These are phyloP conservation scores for Oxyria digyna DNA, from an alignment of 148 eudicot species.

Conservation along the genomic window DNA sequence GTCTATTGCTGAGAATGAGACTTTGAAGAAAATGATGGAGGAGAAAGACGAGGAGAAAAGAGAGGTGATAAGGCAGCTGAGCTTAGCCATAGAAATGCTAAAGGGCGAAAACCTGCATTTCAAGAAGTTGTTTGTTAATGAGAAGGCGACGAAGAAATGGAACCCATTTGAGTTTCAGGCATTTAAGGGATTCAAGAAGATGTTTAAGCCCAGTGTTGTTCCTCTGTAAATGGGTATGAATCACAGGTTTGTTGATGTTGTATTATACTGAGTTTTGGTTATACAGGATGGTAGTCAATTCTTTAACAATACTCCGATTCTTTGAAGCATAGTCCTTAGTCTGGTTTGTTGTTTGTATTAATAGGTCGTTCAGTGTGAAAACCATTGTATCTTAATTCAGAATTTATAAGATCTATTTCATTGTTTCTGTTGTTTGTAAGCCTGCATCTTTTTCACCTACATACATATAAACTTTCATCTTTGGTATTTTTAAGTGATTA, in stretches of 20 bases:
- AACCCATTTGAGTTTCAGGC: constrained; percentile 17
- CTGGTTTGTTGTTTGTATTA: not conserved
- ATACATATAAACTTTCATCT: no score
- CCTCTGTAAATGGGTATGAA: constrained; percentile 16
- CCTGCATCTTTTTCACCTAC: no score
- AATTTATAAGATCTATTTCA: not conserved
- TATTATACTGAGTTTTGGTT: not conserved
- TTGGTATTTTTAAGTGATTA: no score
- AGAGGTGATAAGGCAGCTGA: constrained; percentile 81
- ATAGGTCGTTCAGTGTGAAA: not conserved
- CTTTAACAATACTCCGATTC: not conserved
- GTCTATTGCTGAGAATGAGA: not conserved
- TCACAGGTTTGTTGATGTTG: not conserved
- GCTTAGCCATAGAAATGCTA: constrained; percentile 46
- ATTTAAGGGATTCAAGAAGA: constrained; percentile 23
- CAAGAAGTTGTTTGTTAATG: constrained; percentile 22
- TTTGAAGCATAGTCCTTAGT: not conserved
- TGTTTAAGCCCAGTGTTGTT: constrained; percentile 26
- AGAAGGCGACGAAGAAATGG: constrained; percentile 30
- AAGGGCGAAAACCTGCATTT: constrained; percentile 56
- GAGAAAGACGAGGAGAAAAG: constrained; percentile 85
- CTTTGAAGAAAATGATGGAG: constrained; percentile 15
- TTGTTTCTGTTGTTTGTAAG: not conserved
- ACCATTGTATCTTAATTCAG: no score
- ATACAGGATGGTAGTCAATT: not conserved